Conservation (phyloP, 106 monocot species). For the Triglochin maritima region DNA sequence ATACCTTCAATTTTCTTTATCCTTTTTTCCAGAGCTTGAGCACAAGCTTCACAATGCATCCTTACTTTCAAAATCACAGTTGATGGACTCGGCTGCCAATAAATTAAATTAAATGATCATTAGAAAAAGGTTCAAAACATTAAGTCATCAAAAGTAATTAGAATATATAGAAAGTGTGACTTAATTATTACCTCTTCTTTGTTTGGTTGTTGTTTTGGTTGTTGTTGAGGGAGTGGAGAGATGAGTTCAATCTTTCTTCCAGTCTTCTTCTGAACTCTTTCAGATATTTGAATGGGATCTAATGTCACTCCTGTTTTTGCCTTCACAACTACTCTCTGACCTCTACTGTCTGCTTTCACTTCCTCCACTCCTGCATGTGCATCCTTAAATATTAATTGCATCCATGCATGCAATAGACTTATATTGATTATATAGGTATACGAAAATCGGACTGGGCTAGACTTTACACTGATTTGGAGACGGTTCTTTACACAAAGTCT, state of each 20-base stretch:
- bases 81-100: constrained; percentile 34
- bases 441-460: too few species aligned
- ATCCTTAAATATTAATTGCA: too few species aligned
- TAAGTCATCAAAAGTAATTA: not conserved
- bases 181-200: constrained; percentile 44
- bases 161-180: constrained; percentile 7
- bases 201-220: constrained; percentile 16
- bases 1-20: constrained; percentile 80
- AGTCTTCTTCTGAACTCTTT: constrained; percentile 66
- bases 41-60: constrained; percentile 80
- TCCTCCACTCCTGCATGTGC: constrained; percentile 38
- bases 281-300: constrained; percentile 18
- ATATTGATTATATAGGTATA: too few species aligned
- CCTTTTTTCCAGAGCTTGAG: constrained; percentile 43
- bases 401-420: too few species aligned
- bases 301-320: constrained; percentile 25
- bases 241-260: constrained; percentile 50
- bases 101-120: not conserved
- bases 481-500: too few species aligned
- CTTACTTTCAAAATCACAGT: constrained; percentile 48
- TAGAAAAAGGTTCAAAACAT: too few species aligned
- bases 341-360: constrained; percentile 46
- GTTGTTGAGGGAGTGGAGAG: constrained; percentile 49
- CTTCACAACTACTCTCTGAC: constrained; percentile 54
- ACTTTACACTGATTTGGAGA: too few species aligned